A percentile compares a stretch with the other conserved stretches of the same genome.
These are phyloP conservation scores for Zea mays DNA, from an alignment of 176 grass and related monocot species.

Conservation along the genomic window DNA sequence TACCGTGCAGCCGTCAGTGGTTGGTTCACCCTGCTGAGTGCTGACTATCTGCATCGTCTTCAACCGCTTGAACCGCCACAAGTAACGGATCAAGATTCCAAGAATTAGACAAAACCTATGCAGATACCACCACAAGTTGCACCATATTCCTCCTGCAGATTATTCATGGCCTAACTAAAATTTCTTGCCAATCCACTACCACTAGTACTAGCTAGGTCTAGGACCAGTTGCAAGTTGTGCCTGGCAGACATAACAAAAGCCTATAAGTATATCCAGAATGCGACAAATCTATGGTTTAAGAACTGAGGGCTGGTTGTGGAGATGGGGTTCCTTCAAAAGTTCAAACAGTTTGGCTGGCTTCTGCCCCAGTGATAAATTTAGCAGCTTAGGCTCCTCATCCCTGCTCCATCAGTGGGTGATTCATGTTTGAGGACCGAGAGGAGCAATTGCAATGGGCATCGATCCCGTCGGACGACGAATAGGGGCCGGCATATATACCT, in stretches of 20 bases:
- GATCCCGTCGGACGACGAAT: no score
- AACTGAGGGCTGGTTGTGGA: background rate
- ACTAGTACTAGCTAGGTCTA: background rate
- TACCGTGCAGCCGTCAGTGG: background rate
- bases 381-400: background rate
- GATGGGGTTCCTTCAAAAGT: background rate
- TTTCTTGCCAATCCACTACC: background rate
- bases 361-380: background rate
- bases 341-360: background rate
- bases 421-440: no score
- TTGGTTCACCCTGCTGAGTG: slow-evolving; percentile 2
- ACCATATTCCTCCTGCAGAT: background rate
- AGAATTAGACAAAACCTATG: background rate
- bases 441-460: no score
- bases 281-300: background rate
- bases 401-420: no score
- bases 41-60: slow-evolving; percentile 1
- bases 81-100: slow-evolving; percentile 46
- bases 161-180: background rate
- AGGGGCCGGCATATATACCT: no score
- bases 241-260: background rate
- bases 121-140: background rate
- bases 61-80: slow-evolving; percentile 21
- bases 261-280: background rate
- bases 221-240: background rate